Evolutionary conservation across 2,329 filamentous ascomycete genomes (phyloP).

Genomic region (Lecanicillium sp.): DNA sequence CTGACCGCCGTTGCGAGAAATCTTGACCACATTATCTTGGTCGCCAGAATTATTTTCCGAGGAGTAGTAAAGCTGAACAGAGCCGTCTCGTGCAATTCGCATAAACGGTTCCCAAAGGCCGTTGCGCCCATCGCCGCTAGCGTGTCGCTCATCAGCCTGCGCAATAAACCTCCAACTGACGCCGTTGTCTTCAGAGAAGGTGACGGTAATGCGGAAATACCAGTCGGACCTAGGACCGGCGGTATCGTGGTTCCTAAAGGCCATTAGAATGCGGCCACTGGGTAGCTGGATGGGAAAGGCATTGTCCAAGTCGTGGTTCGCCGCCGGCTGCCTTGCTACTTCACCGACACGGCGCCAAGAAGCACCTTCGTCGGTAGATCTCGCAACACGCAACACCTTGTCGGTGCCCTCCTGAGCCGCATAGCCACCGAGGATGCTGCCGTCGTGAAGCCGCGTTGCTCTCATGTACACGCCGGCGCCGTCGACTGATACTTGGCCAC

Average conservation of each 20-base stretch:
- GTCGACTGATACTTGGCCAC: constrained; percentile 17
- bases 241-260: constrained; percentile 27
- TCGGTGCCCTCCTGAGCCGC: constrained; percentile 14
- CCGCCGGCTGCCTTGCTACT: not conserved
- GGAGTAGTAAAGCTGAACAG: constrained; percentile 34
- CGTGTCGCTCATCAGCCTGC: constrained; percentile 15
- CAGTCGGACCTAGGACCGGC: constrained; percentile 15
- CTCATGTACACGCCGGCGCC: constrained; percentile 19
- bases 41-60: constrained; percentile 26
- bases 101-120: constrained; percentile 38
- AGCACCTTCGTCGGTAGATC: constrained; percentile 18
- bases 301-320: constrained; percentile 23
- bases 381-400: constrained; percentile 16
- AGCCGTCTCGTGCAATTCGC: constrained; percentile 25
- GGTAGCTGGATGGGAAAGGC: constrained; percentile 24
- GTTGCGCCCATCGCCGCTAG: constrained; percentile 16
- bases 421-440: constrained; percentile 21
- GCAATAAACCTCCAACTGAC: constrained; percentile 24
- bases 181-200: constrained; percentile 30
- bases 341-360: constrained; percentile 19
- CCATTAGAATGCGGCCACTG: constrained; percentile 26
- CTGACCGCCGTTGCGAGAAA: constrained; percentile 26
- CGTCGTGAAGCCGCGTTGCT: constrained; percentile 17
- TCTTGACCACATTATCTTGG: constrained; percentile 32
- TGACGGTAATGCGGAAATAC: constrained; percentile 31